These are phyloP conservation scores for Rubroboletus satanas DNA, from an alignment of 768 basidiomycete genomes.

Conservation along the genomic window DNA sequence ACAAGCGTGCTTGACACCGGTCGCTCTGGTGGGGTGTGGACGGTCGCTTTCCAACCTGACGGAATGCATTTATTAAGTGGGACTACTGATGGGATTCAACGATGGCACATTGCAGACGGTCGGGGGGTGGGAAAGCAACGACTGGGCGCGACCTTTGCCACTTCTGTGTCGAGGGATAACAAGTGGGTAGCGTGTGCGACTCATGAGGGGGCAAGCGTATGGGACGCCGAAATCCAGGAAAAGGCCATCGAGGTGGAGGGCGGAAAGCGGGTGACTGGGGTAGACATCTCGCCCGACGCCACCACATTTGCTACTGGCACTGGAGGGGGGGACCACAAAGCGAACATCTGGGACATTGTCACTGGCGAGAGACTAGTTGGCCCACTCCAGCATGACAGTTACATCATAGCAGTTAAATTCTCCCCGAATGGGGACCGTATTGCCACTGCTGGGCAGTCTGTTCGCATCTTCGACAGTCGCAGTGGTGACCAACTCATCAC, in stretches of 20 bases:
- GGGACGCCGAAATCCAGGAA: neutral
- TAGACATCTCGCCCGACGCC: neutral
- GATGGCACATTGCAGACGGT: neutral
- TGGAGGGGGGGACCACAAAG: neutral
- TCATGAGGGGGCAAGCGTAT: neutral
- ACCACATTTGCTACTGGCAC: neutral
- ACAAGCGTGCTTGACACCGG: neutral
- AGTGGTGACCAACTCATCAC: neutral
- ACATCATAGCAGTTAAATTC: neutral
- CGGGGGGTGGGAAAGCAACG: neutral
- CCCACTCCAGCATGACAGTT: neutral
- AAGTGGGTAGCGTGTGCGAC: conserved; percentile 1
- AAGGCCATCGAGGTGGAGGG: neutral
- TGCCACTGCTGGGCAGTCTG: too few relatives aligned
- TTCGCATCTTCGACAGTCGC: neutral
- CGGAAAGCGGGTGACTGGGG: neutral
- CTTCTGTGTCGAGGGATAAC: neutral
- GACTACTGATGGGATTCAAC: neutral
- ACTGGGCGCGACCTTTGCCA: too few relatives aligned
- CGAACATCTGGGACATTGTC: neutral
- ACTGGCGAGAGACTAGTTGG: neutral
- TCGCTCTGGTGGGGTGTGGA: too few relatives aligned
- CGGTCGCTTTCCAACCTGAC: neutral
- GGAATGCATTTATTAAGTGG: neutral
- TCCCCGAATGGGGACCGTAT: neutral